Conservation (phyloP, 352 stramenopile genomes). For the Globisporangium perplexum region DNA sequence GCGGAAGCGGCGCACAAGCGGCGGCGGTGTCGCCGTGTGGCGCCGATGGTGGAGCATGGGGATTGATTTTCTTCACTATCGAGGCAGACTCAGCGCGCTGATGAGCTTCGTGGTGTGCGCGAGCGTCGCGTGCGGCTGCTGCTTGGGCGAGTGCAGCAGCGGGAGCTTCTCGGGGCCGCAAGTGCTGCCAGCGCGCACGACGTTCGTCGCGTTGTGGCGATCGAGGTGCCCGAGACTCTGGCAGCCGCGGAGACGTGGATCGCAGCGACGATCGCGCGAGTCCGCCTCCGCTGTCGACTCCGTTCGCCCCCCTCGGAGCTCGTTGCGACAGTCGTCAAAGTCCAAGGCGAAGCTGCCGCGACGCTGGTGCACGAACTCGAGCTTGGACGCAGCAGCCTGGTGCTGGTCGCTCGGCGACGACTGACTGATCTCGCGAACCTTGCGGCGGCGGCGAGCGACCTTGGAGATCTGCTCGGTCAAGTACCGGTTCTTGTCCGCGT, state of each 20-base stretch:
- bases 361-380: too few relatives aligned
- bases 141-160: constrained; percentile 1
- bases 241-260: not conserved
- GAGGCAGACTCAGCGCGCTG: constrained; percentile 27
- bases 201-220: constrained; percentile 1
- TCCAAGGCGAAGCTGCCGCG: not conserved
- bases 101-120: constrained; percentile 38
- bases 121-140: constrained; percentile 19
- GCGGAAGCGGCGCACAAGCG: constrained; percentile 35
- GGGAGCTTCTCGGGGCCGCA: not conserved
- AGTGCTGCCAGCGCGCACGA: not conserved
- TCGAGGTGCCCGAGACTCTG: constrained; percentile 9
- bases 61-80: not conserved
- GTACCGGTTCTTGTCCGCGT: constrained; percentile 41
- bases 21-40: not conserved
- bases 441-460: constrained; percentile 27
- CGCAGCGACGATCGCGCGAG: not conserved
- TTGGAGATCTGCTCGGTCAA: constrained; percentile 58
- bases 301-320: not conserved
- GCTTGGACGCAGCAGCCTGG: too few relatives aligned
- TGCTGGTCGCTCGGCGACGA: not conserved
- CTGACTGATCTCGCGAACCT: constrained; percentile 34
- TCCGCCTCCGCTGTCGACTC: not conserved
- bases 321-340: not conserved
- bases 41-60: not conserved